These are phyloP conservation scores for Martensiomyces pterosporus DNA, from an alignment of 192 early-diverging fungal species.

Conservation along the genomic window DNA sequence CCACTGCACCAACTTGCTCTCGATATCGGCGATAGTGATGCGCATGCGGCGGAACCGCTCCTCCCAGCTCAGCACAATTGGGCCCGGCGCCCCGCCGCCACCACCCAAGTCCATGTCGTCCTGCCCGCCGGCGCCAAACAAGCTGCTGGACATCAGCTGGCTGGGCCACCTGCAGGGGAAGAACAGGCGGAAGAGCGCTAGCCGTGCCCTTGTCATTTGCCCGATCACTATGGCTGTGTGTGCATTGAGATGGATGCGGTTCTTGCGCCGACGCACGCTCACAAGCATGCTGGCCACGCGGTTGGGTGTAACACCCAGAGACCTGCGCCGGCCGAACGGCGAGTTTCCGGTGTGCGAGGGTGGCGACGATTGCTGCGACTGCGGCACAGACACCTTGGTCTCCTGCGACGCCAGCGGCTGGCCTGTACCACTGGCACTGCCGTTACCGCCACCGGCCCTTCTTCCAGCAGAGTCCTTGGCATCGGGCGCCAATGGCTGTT, in stretches of 20 bases:
- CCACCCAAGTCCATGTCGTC: slow-evolving; percentile 27
- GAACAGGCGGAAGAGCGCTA: slow-evolving; percentile 48
- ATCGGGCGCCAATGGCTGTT: neutral
- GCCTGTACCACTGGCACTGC: neutral
- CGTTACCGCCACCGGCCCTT: neutral
- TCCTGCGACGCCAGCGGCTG: neutral
- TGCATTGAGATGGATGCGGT: slow-evolving; percentile 48
- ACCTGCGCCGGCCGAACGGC: neutral
- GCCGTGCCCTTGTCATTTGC: slow-evolving; percentile 45
- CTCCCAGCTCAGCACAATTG: slow-evolving; percentile 48
- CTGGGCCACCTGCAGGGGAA: slow-evolving; percentile 51
- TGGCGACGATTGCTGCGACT: neutral
- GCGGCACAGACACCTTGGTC: slow-evolving; percentile 1
- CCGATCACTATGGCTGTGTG: slow-evolving; percentile 47
- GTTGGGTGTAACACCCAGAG: slow-evolving; percentile 23
- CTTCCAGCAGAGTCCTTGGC: neutral
- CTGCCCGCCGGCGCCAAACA: slow-evolving; percentile 12
- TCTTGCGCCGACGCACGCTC: slow-evolving; percentile 45
- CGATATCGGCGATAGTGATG: slow-evolving; percentile 33
- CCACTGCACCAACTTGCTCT: slow-evolving; percentile 50
- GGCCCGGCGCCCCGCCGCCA: slow-evolving; percentile 35
- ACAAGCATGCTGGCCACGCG: slow-evolving; percentile 48
- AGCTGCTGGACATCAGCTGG: slow-evolving; percentile 39
- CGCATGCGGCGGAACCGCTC: slow-evolving; percentile 47
- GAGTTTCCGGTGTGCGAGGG: neutral